Conservation (phyloP, 768 basidiomycete genomes). For the Chalciporus piperatus region DNA sequence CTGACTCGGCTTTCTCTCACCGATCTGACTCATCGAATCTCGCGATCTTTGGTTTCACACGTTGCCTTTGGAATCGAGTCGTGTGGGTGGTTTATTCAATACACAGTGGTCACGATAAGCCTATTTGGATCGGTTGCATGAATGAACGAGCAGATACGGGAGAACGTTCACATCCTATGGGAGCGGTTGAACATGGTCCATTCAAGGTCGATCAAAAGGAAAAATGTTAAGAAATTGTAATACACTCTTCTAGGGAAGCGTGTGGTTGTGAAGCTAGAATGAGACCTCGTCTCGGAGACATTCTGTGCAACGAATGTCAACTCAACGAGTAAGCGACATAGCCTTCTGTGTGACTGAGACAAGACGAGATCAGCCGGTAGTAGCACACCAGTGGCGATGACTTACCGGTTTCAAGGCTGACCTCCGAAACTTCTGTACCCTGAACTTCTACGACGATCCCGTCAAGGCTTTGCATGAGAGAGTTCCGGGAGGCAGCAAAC, state of each 20-base stretch:
- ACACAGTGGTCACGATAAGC: too few relatives aligned
- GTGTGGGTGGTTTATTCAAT: background rate
- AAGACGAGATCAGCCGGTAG: conserved; percentile 4
- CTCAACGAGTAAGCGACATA: conserved; percentile 14
- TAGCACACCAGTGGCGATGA: background rate
- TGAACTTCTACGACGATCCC: conserved; percentile 85
- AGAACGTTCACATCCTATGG: background rate
- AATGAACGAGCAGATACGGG: background rate
- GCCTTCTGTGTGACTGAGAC: conserved; percentile 21
- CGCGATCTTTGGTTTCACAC: background rate
- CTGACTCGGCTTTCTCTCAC: background rate
- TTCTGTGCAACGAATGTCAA: background rate
- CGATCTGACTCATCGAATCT: background rate
- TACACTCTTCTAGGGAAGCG: background rate
- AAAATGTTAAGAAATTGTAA: background rate
- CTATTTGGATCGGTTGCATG: too few relatives aligned
- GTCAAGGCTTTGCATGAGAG: conserved; percentile 65
- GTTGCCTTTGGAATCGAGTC: background rate
- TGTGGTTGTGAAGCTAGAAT: background rate
- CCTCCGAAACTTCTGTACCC: conserved; percentile 74
- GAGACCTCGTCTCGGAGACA: background rate
- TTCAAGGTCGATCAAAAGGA: background rate
- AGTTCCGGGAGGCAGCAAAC: conserved; percentile 83
- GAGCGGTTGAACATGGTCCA: background rate
- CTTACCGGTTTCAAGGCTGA: conserved; percentile 69